Percentiles rank a stretch among this genome's conserved stretches.
phyloP scores from a whole-genome alignment of 106 monocot species.

The Gastrodia elata region DNA sequence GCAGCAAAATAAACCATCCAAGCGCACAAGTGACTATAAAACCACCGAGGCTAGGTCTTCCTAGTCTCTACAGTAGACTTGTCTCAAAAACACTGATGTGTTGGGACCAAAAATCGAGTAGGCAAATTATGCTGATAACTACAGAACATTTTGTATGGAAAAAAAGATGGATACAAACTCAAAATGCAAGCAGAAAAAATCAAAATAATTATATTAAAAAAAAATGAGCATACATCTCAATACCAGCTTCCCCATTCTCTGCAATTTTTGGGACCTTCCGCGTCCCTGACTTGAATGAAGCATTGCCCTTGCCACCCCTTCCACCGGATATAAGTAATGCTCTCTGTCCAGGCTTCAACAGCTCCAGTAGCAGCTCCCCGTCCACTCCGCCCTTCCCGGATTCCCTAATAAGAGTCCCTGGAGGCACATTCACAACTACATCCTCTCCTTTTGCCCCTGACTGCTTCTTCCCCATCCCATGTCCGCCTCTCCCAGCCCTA shows the following conservation, averaged over 20 bases:
- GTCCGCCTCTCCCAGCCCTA: constrained; percentile 69
- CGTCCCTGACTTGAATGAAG: constrained; percentile 74
- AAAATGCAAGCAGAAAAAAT: not conserved
- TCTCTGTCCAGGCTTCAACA: constrained; percentile 64
- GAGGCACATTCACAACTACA: constrained; percentile 85
- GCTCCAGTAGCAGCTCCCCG: constrained; percentile 67
- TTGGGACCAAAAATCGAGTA: not conserved
- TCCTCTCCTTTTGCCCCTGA: constrained; percentile 84
- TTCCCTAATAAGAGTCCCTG: constrained; percentile 81
- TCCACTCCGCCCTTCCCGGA: constrained; percentile 30
- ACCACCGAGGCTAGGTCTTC: not conserved
- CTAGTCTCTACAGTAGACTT: too few relatives aligned
- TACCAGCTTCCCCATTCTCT: constrained; percentile 85
- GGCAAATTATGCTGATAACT: not conserved
- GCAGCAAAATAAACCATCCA: too few relatives aligned
- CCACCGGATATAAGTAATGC: constrained; percentile 83
- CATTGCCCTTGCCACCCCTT: constrained; percentile 87
- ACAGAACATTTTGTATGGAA: not conserved
- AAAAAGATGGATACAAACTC: not conserved
- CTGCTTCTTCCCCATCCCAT: constrained; percentile 75
- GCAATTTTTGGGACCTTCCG: constrained; percentile 87
- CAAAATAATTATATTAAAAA: not conserved
- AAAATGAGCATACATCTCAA: constrained; percentile 67
- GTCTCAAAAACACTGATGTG: not conserved
- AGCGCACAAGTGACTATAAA: not conserved